These are phyloP conservation scores for Senna siamea DNA, from an alignment of 306 rosid genomes.

Conservation along the genomic window DNA sequence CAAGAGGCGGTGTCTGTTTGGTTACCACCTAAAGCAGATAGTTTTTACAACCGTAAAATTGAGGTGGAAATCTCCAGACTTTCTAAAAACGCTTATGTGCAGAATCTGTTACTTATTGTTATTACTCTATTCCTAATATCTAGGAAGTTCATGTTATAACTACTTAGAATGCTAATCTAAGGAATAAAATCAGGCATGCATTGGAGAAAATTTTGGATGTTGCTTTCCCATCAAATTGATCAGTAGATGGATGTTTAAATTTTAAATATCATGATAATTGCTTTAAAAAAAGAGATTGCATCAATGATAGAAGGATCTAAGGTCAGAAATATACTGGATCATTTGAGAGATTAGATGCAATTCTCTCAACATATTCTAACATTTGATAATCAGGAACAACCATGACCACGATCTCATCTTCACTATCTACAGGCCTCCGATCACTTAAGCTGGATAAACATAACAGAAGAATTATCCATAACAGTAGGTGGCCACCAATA, in stretches of 20 bases:
- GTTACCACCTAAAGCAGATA: no score
- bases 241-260: conserved; percentile 33
- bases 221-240: conserved; percentile 13
- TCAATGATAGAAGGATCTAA: conserved; percentile 16
- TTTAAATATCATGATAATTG: conserved; percentile 29
- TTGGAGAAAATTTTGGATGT: conserved; percentile 24
- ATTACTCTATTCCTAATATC: background rate
- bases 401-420: conserved; percentile 95
- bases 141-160: background rate
- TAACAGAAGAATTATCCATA: conserved; percentile 10
- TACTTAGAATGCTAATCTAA: conserved; percentile 8
- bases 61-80: no score
- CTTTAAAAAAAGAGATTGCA: conserved; percentile 13
- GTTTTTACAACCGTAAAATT: no score
- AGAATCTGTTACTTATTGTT: conserved; percentile 4
- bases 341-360: conserved; percentile 79
- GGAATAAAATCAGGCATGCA: conserved; percentile 5
- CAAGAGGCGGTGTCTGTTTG: no score
- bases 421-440: conserved; percentile 77
- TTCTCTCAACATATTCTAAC: conserved; percentile 84
- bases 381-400: conserved; percentile 95
- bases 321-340: conserved; percentile 67
- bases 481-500: conserved; percentile 20
- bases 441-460: conserved; percentile 80
- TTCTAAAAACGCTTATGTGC: no score